Evolutionary conservation across 768 basidiomycete species (phyloP), one percentile per base, ranked within the genome.

Genomic region (Boletales sp.): DNA sequence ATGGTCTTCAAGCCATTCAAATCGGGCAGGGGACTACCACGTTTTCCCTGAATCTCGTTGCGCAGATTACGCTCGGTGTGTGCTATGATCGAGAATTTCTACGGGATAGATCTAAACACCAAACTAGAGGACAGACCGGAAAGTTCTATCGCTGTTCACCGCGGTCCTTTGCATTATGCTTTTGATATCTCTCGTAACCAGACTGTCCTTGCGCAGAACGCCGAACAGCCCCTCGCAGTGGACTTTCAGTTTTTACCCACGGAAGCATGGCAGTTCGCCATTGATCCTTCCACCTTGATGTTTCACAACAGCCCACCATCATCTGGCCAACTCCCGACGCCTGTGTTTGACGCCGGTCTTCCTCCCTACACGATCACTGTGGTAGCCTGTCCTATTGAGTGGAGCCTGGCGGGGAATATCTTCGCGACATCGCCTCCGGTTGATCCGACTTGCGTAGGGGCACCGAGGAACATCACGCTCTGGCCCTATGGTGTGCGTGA

Each of bases 361-460:
- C 39, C 44, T 18, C 38, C 44, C 8, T 41, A 34, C 18, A 42
- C 47, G 13, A 48, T 48, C 25, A 37, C 41, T 31, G 28, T 8
- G 28, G 13, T 30, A 10, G 48, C 35, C 44, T 44, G 41, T 28
- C 48, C 18, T 15, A 28, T 49, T 0, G 28, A 36, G 28, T 49
- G 41, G 48, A 44, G 44, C 25, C 30, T 44, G 15, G 35, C 41
- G 2, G 28, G 41, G 19, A 35, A n/a, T 5, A 35, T 31, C 17
- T 50, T 50, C 17, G 49, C 18, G 28, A 59, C 56, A 15, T 51
- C 74, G 39, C 79, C 78, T 31, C 69, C 68, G 8, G 75, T 74
- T 0, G 69, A 69, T 47, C 75, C 77, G 0, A 50, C 66, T 38
- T 81, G 79, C 53, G 70, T 67, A 2, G 77, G 75, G 4, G n/a